Evolutionary conservation across 805 yeast genomes (phyloP).

Genomic region (Metschnikowia colocasiae): DNA sequence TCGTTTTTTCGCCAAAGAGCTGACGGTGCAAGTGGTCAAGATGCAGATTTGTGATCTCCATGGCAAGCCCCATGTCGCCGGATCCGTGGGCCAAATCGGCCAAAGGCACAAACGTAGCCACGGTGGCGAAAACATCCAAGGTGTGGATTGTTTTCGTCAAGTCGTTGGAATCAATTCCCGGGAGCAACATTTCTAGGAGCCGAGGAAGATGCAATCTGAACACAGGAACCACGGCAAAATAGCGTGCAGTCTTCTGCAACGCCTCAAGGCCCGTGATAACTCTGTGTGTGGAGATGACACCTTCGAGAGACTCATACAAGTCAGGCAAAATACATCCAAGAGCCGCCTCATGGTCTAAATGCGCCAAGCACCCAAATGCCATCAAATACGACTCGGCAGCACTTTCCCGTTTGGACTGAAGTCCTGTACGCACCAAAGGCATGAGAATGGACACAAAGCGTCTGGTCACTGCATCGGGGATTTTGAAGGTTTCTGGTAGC

Average conservation of each 20-base stretch:
- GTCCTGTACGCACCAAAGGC: conserved; percentile 60
- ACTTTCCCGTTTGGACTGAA: conserved; percentile 67
- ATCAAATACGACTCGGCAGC: conserved; percentile 56
- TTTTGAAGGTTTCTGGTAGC: conserved; percentile 31
- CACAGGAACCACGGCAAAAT: conserved; percentile 57
- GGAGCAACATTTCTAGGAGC: conserved; percentile 61
- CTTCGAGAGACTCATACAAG: conserved; percentile 70
- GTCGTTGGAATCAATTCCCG: conserved; percentile 89
- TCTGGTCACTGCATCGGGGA: conserved; percentile 31
- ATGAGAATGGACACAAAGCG: conserved; percentile 50
- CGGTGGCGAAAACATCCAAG: conserved; percentile 62
- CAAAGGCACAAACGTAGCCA: conserved; percentile 71
- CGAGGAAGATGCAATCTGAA: conserved; percentile 79
- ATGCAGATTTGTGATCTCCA: conserved; percentile 65
- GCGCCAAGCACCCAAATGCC: conserved; percentile 60
- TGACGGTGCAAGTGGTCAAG: conserved; percentile 49
- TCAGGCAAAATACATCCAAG: conserved; percentile 59
- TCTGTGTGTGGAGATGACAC: conserved; percentile 74
- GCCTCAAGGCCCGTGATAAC: conserved; percentile 67
- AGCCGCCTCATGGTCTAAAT: conserved; percentile 52
- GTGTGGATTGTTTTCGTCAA: conserved; percentile 66
- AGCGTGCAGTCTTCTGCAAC: conserved; percentile 61
- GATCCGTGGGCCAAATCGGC: conserved; percentile 50
- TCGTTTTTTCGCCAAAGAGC: conserved; percentile 23
- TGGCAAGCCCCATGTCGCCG: conserved; percentile 33